Base-by-base conservation (phyloP, 176 grass and related monocot species). In the Hsuehochloa calcarea region DNA sequence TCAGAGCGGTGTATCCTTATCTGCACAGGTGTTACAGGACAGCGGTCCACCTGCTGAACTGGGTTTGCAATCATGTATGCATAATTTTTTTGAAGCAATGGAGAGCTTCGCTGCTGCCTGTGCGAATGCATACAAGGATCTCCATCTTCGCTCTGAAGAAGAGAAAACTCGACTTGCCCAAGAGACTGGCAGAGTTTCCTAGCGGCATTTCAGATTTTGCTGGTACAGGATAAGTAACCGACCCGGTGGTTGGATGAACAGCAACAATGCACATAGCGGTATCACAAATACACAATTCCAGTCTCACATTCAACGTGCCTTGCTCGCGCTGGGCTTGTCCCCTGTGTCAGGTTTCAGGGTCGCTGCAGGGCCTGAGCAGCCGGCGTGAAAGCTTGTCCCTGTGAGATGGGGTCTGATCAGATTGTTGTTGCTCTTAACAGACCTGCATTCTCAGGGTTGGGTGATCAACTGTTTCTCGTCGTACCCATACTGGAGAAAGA, bases 21-120 rank as follows among this genome's bases (percentile, higher is more conserved):
- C 87, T 62, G 67, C 77, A 11, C 70, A 35, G 22, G 88, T 40
- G 74, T 43, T 78, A 4, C 58, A 47, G 54, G 49, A 50, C 11
- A 54, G 15, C 58, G 59, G 22, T 60, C 49, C 29, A 22, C 27
- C 66, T 50, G 1, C 84, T 75, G 85, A 86, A n/a, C 50, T 31
- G n/a, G 59, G 50, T 44, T 35, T 97, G 50, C 90, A 91, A 37
- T 80, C 51, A 16, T 77, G 78, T 31, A 79, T 97, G 80, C 71
- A 11, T 6, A 84, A 39, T n/a, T 45, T 85, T 44, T 93, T 97
- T 56, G 82, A 88, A 93, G 88, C 82, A 5, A 89, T 93, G 89
- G 90, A 94, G 80, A 83, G 44, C 43, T 89, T 93, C 23, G 20
- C 87, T 29, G 7, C 78, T 37, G 64, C 72, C 68, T 91, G 67